phyloP scores from a whole-genome alignment of 202 grass and related monocot species.

The Carex arenaria region DNA sequence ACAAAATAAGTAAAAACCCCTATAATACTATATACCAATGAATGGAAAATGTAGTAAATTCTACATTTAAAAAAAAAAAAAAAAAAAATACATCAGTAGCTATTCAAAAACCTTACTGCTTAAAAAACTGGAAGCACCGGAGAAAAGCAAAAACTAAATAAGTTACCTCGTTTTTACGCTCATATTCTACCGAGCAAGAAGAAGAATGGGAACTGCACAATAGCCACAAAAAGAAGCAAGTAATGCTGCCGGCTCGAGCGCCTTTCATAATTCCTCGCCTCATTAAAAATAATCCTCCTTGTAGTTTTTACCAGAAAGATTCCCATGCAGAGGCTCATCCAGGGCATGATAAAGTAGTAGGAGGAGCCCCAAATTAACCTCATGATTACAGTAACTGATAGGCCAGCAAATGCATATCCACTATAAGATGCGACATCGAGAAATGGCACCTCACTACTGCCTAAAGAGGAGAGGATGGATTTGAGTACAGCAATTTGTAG shows the following conservation, averaged over 20 bases:
- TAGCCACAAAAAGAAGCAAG: constrained; percentile 73
- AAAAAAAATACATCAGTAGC: background rate
- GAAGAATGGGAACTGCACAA: constrained; percentile 73
- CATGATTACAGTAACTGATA: constrained; percentile 51
- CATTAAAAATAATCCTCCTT: constrained; percentile 70
- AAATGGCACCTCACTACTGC: constrained; percentile 51
- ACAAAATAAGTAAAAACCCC: background rate
- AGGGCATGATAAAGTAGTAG: constrained; percentile 57
- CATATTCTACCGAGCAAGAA: constrained; percentile 80
- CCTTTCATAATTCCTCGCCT: constrained; percentile 61
- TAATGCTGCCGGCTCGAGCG: constrained; percentile 70
- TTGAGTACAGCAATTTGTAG: constrained; percentile 59
- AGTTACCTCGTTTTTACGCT: constrained; percentile 22
- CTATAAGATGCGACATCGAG: constrained; percentile 66
- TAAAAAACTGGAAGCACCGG: background rate
- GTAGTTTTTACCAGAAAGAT: constrained; percentile 86
- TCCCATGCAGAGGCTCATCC: constrained; percentile 86
- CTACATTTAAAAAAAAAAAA: too few species aligned
- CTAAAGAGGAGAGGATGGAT: constrained; percentile 56
- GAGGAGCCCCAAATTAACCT: constrained; percentile 61
- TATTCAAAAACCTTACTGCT: background rate
- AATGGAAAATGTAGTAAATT: too few species aligned
- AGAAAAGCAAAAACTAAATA: constrained; percentile 14
- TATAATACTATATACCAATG: constrained; percentile 10
- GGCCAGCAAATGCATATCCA: constrained; percentile 65